Percentiles rank a stretch among this genome's conserved stretches.
Evolutionary conservation across 106 monocot species (phyloP).

Genomic region (Cymbidium sinense): DNA sequence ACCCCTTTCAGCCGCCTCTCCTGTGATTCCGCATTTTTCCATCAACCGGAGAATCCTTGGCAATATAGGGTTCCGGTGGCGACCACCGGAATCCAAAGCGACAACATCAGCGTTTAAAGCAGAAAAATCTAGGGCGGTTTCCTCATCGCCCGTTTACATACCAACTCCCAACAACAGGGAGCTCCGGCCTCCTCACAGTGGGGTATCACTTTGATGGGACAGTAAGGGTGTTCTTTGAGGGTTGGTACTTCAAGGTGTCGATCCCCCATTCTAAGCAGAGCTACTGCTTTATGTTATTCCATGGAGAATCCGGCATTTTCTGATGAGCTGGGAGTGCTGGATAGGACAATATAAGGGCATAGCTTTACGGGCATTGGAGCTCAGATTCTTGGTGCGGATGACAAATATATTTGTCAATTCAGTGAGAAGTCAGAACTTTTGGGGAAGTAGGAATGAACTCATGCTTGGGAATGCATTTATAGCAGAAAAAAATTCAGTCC

Average conservation of each 20-base stretch:
- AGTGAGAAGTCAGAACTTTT: constrained; percentile 67
- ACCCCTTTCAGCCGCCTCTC: background rate
- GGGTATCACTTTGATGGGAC: constrained; percentile 96
- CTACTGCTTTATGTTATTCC: constrained; percentile 98
- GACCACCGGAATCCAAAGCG: background rate
- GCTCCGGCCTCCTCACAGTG: constrained; percentile 94
- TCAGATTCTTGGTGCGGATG: constrained; percentile 93
- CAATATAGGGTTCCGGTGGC: background rate
- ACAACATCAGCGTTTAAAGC: background rate
- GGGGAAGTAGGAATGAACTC: constrained; percentile 95
- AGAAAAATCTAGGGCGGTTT: background rate
- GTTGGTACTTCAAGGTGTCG: constrained; percentile 96
- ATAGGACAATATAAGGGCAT: constrained; percentile 42
- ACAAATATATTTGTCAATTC: constrained; percentile 90
- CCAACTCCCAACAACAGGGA: constrained; percentile 68
- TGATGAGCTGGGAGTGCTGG: constrained; percentile 55
- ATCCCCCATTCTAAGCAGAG: constrained; percentile 70
- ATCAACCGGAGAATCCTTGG: background rate
- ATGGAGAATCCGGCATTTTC: constrained; percentile 82
- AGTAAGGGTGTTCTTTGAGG: constrained; percentile 68
- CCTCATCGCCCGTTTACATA: constrained; percentile 40
- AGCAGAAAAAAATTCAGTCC: constrained; percentile 38
- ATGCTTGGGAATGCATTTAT: constrained; percentile 77
- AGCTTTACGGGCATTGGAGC: constrained; percentile 87
- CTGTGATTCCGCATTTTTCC: background rate